Percentiles rank a stretch among this genome's conserved stretches.
Evolutionary conservation across 106 monocot species (phyloP).

Genomic region (Agapanthus africanus): DNA sequence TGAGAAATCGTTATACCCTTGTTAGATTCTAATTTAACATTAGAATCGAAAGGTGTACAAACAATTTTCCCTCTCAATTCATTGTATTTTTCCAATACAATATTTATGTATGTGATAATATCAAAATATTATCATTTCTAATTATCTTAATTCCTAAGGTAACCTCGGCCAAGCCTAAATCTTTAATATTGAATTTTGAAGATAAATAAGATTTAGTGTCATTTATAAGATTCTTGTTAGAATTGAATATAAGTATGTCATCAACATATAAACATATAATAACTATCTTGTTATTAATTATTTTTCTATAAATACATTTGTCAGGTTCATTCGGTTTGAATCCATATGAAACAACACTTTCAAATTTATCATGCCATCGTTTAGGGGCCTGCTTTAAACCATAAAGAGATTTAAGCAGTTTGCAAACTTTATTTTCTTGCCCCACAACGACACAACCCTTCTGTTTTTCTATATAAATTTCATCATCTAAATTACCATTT

Average conservation of each 20-base stretch:
- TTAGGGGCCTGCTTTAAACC: background rate
- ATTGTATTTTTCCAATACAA: no score
- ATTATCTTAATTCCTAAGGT: no score
- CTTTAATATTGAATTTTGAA: background rate
- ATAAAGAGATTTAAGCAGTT: background rate
- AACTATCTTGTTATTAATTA: background rate
- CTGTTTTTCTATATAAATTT: background rate
- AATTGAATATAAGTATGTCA: background rate
- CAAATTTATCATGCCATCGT: background rate
- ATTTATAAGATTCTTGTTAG: background rate
- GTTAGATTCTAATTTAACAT: no score
- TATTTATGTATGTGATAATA: no score
- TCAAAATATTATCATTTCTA: no score
- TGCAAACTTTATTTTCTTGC: background rate
- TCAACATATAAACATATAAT: no score
- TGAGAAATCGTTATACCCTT: no score
- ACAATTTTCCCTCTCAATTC: no score
- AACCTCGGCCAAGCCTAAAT: no score
- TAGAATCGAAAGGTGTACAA: no score
- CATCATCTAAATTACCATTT: background rate
- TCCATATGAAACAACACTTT: background rate
- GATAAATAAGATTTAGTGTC: background rate
- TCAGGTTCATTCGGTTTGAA: background rate
- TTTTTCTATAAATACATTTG: background rate
- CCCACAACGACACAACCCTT: background rate